A percentile compares a stretch with the other conserved stretches of the same genome.
These are phyloP conservation scores for Fusarium nanum DNA, from an alignment of 2,329 filamentous ascomycete species.

Conservation along the genomic window DNA sequence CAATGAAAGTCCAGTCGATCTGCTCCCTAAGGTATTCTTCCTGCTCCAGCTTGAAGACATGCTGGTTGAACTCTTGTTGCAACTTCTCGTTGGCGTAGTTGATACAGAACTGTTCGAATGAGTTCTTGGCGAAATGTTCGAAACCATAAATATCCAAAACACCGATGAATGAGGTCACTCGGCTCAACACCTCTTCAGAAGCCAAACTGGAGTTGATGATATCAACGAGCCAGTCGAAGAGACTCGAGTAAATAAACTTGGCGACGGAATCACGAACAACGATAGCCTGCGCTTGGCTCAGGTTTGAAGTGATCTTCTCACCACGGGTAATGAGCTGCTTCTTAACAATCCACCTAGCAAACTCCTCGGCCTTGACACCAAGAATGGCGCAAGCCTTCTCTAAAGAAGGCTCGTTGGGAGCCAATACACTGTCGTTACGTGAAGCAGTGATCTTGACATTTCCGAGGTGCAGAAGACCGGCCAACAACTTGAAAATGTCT, in stretches of 20 bases:
- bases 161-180: slow-evolving; percentile 92
- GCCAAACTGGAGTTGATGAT: slow-evolving; percentile 93
- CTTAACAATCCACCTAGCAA: slow-evolving; percentile 98
- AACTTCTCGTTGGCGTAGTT: slow-evolving; percentile 99
- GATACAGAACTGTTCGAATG: slow-evolving; percentile 99
- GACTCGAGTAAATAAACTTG: slow-evolving; percentile 97
- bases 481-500: slow-evolving; percentile 90
- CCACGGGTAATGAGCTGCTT: slow-evolving; percentile 97
- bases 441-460: slow-evolving; percentile 96
- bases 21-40: slow-evolving; percentile 96
- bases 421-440: slow-evolving; percentile 85
- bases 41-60: slow-evolving; percentile 98
- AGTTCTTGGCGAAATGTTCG: slow-evolving; percentile 99
- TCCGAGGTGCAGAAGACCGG: slow-evolving; percentile 90
- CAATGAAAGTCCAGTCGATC: slow-evolving; percentile 99
- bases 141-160: slow-evolving; percentile 99
- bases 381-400: slow-evolving; percentile 85
- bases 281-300: slow-evolving; percentile 91
- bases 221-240: slow-evolving; percentile 99
- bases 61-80: slow-evolving; percentile 98
- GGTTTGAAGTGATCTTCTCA: slow-evolving; percentile 96
- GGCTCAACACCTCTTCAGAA: slow-evolving; percentile 84
- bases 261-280: slow-evolving; percentile 97
- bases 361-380: slow-evolving; percentile 86
- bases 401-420: slow-evolving; percentile 83